Evolutionary conservation across 495 filamentous ascomycete genomes (phyloP), one percentile per base, ranked within the genome.

Genomic region (Achaetomiella virescens): DNA sequence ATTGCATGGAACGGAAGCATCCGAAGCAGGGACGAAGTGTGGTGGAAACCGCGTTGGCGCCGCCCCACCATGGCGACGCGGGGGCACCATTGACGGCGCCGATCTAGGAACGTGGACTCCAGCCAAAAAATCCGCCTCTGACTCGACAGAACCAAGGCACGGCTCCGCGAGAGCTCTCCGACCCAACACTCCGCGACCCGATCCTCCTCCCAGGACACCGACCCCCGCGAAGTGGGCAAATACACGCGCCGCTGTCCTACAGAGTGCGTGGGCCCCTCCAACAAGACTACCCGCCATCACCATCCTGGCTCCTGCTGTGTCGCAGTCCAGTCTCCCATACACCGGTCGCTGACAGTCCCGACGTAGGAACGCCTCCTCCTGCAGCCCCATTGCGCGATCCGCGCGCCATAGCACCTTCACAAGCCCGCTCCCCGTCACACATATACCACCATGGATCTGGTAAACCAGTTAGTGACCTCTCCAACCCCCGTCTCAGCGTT

Each of bases 381-480:
- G 43, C 42, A 57, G 22, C 54, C 49, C 29, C 24, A 22, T 42
- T 24, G 58, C 47, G 35, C 50, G 6, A 44, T 47, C 29, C 41
- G 33, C n/a, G 27, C 47, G 18, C 47, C 33, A 46, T 38, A 21
- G 27, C 25, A 45, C 54, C 33, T 27, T 18, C 21, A 22, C 25
- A 9, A 31, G 12, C 4, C 46, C 8, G 9, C 37, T 42, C 31
- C 17, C 38, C 49, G 24, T 41, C n/a, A 22, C 38, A 27, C 54
- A 53, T 21, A 63, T 20, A 43, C 59, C 29, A 24, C 49, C 54
- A 91, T 91, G 88, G 88, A 90, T 85, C 78, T 90, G 61, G 87
- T 91, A 61, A 90, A 90, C 74, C 82, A 86, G 88, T 90, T 72
- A 79, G 87, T 82, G 9, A 35, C 38, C 58, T 48, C 46, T 49